Evolutionary conservation across 495 filamentous ascomycete genomes (phyloP), one percentile per base, ranked within the genome.

Genomic region (Emericellopsis terricola): DNA sequence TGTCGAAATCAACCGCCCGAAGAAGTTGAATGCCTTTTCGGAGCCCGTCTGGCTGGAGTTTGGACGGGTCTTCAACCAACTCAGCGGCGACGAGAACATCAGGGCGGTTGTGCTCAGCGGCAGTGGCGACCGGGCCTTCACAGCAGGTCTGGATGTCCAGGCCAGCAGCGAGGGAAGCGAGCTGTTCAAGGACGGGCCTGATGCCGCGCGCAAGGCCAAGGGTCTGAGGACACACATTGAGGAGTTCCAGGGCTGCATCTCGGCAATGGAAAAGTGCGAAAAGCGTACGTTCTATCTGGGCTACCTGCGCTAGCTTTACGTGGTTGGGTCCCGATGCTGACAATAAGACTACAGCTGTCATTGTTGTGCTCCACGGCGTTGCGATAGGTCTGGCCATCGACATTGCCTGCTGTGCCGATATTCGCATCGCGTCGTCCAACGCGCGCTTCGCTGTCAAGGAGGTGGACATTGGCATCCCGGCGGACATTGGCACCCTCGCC

Each of bases 1-100:
- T 51, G 84, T 97, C 33, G 78, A 94, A 52, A 94, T 92, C 60
- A 86, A 92, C 62, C 73, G 89, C 6, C 73, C 87, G 1, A 54
- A 72, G 33, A 94, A 94, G 59, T 60, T 94, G 50, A 97, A 97
- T 55, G 75, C 89, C 36, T 96, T 94, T 55, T 60, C 71, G 40
- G 76, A 85, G 56, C 62, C 76, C 29, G 94, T 94, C 83, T 97
- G 87, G 85, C 58, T 75, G 29, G 81, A 92, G 59, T 55, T 94
- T 36, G 62, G 69, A 35, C 44, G 49, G 7, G 56, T 94, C 50
- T 92, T 97, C 62, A 50, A 58, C 38, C 57, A 65, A 29, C 73
- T 96, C 39, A 93, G 82, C 18, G 40, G 54, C 37, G 74, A 81
- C 51, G 62, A 81, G 1, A 57, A 70, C 24, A 69, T 91, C 31